Evolutionary conservation across 345 rosid genomes (phyloP).

Genomic region (Raphanus raphanistrum): DNA sequence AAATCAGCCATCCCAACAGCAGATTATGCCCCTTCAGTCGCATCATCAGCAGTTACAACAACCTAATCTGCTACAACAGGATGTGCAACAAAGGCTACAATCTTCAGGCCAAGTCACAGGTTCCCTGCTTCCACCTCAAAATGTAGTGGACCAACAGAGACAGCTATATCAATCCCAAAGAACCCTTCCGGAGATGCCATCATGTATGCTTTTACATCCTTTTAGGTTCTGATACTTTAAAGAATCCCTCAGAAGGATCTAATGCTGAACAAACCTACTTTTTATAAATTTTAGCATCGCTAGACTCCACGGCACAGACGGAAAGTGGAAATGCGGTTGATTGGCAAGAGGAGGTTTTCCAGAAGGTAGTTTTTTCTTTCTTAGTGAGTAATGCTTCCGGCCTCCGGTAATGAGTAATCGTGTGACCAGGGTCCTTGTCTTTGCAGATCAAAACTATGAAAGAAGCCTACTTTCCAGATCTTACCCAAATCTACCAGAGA

Average conservation of each 20-base stretch:
- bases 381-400: background rate
- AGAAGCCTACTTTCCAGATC: slow-evolving; percentile 63
- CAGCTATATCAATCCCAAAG: slow-evolving; percentile 23
- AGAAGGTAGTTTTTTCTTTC: slow-evolving; percentile 56
- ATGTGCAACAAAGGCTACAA: slow-evolving; percentile 77
- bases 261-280: slow-evolving; percentile 15
- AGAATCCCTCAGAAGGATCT: slow-evolving; percentile 6
- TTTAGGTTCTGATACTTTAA: slow-evolving; percentile 45
- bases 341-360: slow-evolving; percentile 90
- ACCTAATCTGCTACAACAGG: slow-evolving; percentile 61
- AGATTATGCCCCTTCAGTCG: slow-evolving; percentile 71
- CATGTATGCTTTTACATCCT: slow-evolving; percentile 57
- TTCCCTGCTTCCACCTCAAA: slow-evolving; percentile 75
- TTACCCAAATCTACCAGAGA: slow-evolving; percentile 69
- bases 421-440: slow-evolving; percentile 24
- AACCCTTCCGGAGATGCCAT: slow-evolving; percentile 67
- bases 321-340: slow-evolving; percentile 68
- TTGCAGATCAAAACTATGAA: slow-evolving; percentile 70
- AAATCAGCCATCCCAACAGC: slow-evolving; percentile 61
- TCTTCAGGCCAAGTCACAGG: slow-evolving; percentile 62
- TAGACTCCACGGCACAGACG: slow-evolving; percentile 72
- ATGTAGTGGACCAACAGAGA: slow-evolving; percentile 30
- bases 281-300: slow-evolving; percentile 54
- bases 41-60: slow-evolving; percentile 81
- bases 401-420: background rate